Percentiles rank a stretch among this genome's conserved stretches.
Evolutionary conservation across 805 yeast genomes (phyloP).

Genomic region (Teunomyces cretensis): DNA sequence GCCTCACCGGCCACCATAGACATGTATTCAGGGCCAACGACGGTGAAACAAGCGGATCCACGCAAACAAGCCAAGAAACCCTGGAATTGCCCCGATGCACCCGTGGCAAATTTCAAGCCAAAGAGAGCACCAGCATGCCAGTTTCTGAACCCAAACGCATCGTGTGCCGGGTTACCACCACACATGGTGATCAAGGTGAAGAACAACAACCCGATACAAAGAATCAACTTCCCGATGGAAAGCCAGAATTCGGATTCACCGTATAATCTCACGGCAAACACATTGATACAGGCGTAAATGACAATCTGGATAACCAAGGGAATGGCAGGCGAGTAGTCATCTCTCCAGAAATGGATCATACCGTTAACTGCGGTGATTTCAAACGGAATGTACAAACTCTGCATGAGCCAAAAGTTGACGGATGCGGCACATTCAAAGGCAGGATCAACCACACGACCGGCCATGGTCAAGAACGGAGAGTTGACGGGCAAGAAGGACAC

Average conservation of each 20-base stretch:
- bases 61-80: constrained; percentile 71
- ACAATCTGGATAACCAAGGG: constrained; percentile 65
- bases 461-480: constrained; percentile 37
- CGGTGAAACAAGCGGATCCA: constrained; percentile 68
- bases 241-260: constrained; percentile 86
- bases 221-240: constrained; percentile 56
- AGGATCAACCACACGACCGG: constrained; percentile 39
- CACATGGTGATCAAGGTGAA: constrained; percentile 82
- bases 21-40: constrained; percentile 85
- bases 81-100: constrained; percentile 62
- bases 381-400: constrained; percentile 63
- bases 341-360: constrained; percentile 78
- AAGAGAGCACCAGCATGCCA: constrained; percentile 46
- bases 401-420: constrained; percentile 42
- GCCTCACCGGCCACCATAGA: constrained; percentile 87
- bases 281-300: constrained; percentile 60
- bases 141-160: constrained; percentile 50
- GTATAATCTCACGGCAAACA: constrained; percentile 70
- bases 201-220: constrained; percentile 72
- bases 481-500: constrained; percentile 36
- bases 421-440: constrained; percentile 27
- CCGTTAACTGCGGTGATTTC: constrained; percentile 81
- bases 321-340: constrained; percentile 70
- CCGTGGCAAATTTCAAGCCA: constrained; percentile 46
- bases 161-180: constrained; percentile 78